phyloP scores from a whole-genome alignment of 225 moss, liverwort and hornwort genomes.

The Pseudisothecium myosuroides region DNA sequence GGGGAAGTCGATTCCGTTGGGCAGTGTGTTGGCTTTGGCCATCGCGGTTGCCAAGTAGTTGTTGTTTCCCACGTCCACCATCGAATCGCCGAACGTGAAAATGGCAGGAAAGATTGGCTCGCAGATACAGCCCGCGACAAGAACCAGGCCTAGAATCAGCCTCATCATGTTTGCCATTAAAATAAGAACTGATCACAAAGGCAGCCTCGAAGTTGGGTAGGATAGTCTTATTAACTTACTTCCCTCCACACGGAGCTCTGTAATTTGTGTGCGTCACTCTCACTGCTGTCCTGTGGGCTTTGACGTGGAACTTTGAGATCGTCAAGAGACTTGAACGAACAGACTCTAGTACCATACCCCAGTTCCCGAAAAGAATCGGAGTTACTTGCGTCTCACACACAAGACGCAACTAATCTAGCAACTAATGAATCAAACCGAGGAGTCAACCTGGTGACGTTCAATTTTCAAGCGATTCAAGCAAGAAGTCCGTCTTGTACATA shows the following conservation, averaged over 20 bases:
- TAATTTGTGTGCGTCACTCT: background rate
- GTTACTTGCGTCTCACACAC: background rate
- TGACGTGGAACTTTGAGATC: background rate
- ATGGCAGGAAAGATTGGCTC: slow-evolving; percentile 9
- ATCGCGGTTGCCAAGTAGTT: slow-evolving; percentile 7
- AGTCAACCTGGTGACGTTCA: background rate
- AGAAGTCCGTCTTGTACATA: background rate
- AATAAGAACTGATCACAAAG: background rate
- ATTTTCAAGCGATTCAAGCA: background rate
- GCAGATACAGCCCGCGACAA: background rate
- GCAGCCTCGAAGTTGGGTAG: background rate
- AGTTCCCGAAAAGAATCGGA: background rate
- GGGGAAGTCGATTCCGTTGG: slow-evolving; percentile 31
- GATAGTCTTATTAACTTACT: background rate
- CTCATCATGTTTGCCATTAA: background rate
- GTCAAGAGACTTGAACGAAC: background rate
- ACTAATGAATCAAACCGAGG: background rate
- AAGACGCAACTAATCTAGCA: background rate
- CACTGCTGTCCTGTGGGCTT: background rate
- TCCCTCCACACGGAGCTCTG: background rate
- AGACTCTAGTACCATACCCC: background rate
- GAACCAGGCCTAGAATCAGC: background rate
- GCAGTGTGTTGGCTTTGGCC: slow-evolving; percentile 21
- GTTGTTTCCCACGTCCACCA: slow-evolving; percentile 45
- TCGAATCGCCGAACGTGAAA: slow-evolving; percentile 33